These are phyloP conservation scores for Beauveria bassiana DNA, from an alignment of 2,329 filamentous ascomycete species.

Conservation along the genomic window DNA sequence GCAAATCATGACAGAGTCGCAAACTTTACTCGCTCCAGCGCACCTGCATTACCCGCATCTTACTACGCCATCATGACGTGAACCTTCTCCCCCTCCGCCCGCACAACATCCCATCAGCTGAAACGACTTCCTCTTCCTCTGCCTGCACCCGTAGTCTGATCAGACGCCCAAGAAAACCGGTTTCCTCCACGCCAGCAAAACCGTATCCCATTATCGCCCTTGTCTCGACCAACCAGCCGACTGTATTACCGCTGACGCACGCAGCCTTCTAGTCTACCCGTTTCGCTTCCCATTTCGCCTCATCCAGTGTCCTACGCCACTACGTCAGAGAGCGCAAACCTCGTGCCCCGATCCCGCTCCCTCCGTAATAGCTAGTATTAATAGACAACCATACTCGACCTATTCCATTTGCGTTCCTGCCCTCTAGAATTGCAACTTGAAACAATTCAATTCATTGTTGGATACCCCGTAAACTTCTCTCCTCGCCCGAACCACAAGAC, in stretches of 20 bases:
- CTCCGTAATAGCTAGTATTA: neutral
- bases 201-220: neutral
- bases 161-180: neutral
- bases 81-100: neutral
- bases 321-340: conserved; percentile 5
- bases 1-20: neutral
- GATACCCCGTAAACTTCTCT: neutral
- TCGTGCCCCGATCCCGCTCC: neutral
- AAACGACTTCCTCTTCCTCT: neutral
- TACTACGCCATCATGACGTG: conserved; percentile 8
- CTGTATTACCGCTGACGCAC: neutral
- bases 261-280: neutral
- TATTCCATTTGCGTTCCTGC: neutral
- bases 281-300: neutral
- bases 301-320: neutral
- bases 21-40: neutral
- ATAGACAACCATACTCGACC: neutral
- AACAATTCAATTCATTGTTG: neutral
- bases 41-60: neutral
- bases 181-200: conserved; percentile 2
- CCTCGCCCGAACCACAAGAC: neutral
- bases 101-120: neutral
- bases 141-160: neutral
- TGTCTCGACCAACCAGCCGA: neutral
- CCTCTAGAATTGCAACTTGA: neutral